Evolutionary conservation across 2,329 filamentous ascomycete genomes (phyloP).

Genomic region (Ophiocordyceps camponoti-leonardi): DNA sequence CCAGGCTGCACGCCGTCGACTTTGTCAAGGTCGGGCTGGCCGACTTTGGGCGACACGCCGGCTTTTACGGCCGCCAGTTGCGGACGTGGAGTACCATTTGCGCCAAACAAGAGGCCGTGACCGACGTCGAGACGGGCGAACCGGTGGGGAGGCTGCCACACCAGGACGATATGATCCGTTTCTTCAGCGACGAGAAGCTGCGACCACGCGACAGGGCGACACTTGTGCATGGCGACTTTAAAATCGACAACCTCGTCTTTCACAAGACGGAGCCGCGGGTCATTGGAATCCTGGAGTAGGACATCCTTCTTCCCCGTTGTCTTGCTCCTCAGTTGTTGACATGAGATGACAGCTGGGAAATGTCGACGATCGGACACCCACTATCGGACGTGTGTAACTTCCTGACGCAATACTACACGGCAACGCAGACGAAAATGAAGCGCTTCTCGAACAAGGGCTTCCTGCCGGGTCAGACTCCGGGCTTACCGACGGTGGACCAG

Average conservation of each 20-base stretch:
- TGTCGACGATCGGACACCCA: slow-evolving; percentile 95
- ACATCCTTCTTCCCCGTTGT: neutral
- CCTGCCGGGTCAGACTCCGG: slow-evolving; percentile 43
- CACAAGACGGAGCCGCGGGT: slow-evolving; percentile 76
- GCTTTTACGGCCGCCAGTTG: slow-evolving; percentile 78
- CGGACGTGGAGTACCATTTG: slow-evolving; percentile 69
- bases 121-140: slow-evolving; percentile 60
- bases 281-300: slow-evolving; percentile 75
- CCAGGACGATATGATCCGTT: slow-evolving; percentile 61
- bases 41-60: slow-evolving; percentile 52
- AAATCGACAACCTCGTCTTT: slow-evolving; percentile 83
- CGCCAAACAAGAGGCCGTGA: slow-evolving; percentile 54
- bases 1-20: slow-evolving; percentile 65
- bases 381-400: slow-evolving; percentile 82
- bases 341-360: slow-evolving; percentile 55
- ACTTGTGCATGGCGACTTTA: slow-evolving; percentile 90
- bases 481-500: slow-evolving; percentile 31
- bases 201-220: slow-evolving; percentile 65
- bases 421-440: slow-evolving; percentile 8
- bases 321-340: neutral
- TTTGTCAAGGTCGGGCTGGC: slow-evolving; percentile 49
- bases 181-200: slow-evolving; percentile 51
- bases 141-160: slow-evolving; percentile 71
- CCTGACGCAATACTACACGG: slow-evolving; percentile 22
- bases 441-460: slow-evolving; percentile 30